Evolutionary conservation across 306 rosid genomes (phyloP), one percentile per base, ranked within the genome.

Genomic region (Vigna angularis): DNA sequence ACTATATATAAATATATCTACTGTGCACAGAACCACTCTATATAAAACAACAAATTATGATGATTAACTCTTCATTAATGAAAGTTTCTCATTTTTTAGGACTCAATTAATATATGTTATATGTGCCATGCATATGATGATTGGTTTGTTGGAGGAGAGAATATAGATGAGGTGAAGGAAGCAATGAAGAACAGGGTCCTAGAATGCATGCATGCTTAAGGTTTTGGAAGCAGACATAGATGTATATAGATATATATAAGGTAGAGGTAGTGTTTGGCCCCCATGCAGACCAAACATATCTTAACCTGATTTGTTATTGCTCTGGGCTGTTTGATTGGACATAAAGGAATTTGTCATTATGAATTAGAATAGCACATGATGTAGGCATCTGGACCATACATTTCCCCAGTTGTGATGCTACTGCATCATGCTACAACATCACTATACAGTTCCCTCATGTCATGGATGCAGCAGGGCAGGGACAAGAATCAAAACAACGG

Each of bases 291-390:
- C 75, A 71, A 71, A 26, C 68, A 82, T 74, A 74, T 80, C 77
- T 76, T 69, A 73, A 58, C 53, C 45, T 44, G 76, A 81, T 83
- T 14, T 59, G 79, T 75, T 81, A 76, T 81, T 55, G 74, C 70
- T 15, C 3, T 44, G 49, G 57, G 28, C 36, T 81, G 82, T 66
- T 73, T 6, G 92, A 87, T 76, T 40, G 82, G 92, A 90, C 89
- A 84, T 87, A 90, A 90, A 88, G 91, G 62, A 26, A 50, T 77
- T 68, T 81, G 90, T 83, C 82, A 24, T 66, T 48, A 72, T 68
- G 66, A 68, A 81, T 85, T 83, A 86, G 80, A 85, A 80, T 74
- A 83, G 89, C 70, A 79, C 73, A 58, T 71, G 68, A 58, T 57
- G n/a, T 63, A 67, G 1, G 36, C 34, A 48, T 73, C 1, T 68